A percentile compares a stretch with the other conserved stretches of the same genome.
Evolutionary conservation across 2,329 filamentous ascomycete genomes (phyloP).

Genomic region (Leptographium flavum): DNA sequence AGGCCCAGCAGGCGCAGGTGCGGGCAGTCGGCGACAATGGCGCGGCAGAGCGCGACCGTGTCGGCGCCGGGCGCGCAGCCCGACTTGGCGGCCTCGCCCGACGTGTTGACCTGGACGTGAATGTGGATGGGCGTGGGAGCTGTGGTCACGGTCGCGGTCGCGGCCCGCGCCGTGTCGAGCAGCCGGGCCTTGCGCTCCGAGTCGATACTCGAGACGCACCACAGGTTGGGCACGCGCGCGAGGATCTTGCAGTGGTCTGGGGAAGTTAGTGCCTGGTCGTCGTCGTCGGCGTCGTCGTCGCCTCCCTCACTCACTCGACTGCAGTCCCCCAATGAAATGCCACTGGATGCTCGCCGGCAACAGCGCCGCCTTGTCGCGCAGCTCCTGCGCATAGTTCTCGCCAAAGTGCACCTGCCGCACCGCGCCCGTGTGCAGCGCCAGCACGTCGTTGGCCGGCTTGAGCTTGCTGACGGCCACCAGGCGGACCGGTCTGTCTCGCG

Average conservation of each 20-base stretch:
- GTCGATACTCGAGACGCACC: conserved; percentile 85
- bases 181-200: conserved; percentile 72
- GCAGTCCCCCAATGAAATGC: conserved; percentile 94
- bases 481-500: conserved; percentile 53
- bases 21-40: conserved; percentile 57
- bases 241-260: conserved; percentile 79
- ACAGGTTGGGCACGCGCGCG: conserved; percentile 76
- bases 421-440: conserved; percentile 58
- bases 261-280: not conserved
- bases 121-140: conserved; percentile 52
- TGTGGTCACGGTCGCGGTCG: not conserved
- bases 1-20: conserved; percentile 63
- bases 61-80: conserved; percentile 58
- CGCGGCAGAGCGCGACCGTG: conserved; percentile 48
- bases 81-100: conserved; percentile 72
- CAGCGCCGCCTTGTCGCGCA: conserved; percentile 69
- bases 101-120: conserved; percentile 93
- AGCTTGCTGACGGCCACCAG: conserved; percentile 93
- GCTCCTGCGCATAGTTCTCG: conserved; percentile 90
- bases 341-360: conserved; percentile 67
- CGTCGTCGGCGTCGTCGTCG: no score
- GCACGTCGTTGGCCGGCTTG: conserved; percentile 83
- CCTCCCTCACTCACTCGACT: conserved; percentile 51
- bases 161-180: conserved; percentile 58
- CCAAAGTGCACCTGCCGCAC: conserved; percentile 66